Evolutionary conservation across 148 eudicot genomes (phyloP), one percentile per base, ranked within the genome.

Genomic region (Camellia lanceoleosa): DNA sequence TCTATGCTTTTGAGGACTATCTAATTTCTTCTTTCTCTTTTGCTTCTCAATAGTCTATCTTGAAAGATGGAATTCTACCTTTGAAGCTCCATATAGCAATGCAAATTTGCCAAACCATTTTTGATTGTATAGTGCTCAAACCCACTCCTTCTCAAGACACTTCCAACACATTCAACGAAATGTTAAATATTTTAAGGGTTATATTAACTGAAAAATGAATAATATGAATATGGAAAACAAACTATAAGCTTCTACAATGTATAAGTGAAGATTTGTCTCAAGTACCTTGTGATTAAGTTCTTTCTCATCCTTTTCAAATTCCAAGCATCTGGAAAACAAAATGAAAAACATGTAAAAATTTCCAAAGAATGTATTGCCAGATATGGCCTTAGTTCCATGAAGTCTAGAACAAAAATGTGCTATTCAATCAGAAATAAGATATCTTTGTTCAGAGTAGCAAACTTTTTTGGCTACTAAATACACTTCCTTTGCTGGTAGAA

Each of bases 271-370:
- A 38, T 19, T 13, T 7, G 55, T 69, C 69, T 38, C 2, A 30
- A 78, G 77, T 90, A 93, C 98, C 94, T 85, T 88, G 52, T 61
- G 71, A 75, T 79, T 82, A 54, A 93, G 94, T 85, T 85, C 88
- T 85, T 86, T 81, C 83, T 84, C 83, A 30, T 60, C 82, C 84
- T 85, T 88, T 85, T 89, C 88, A 79, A 77, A 78, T 76, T 84
- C 86, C 75, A 85, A 66, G 86, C 89, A 90, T 82, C 98, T 93
- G 88, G 55, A 78, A 63, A 56, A 19, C 65, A 65, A 78, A 70
- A 86, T n/a, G 44, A 51, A 66, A 46, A 55, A 60, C 43, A 63
- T 23, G 19, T 13, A 47, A 77, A 77, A 49, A 77, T n/a, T 71
- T 9, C 12, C 38, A 7, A 23, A 19, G 0, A 44, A 19, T 68